These are phyloP conservation scores for Suhomyces taliae DNA, from an alignment of 1,139 yeast species.

Conservation along the genomic window DNA sequence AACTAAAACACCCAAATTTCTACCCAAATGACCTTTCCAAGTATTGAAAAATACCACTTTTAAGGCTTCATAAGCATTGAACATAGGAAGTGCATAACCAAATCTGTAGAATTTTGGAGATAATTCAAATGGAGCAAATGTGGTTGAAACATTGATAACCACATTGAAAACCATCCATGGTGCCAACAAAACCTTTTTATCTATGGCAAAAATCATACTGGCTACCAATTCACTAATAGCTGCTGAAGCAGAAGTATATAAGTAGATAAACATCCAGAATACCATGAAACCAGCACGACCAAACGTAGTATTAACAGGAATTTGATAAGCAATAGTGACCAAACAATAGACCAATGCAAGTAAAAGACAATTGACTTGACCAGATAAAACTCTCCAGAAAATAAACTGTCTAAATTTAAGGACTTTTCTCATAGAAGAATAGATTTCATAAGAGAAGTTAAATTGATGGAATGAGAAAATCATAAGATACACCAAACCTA, in stretches of 20 bases:
- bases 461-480: constrained; percentile 37
- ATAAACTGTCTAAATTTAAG: constrained; percentile 47
- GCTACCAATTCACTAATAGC: constrained; percentile 64
- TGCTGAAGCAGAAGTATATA: constrained; percentile 62
- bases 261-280: constrained; percentile 61
- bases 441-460: constrained; percentile 26
- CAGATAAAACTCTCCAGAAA: constrained; percentile 48
- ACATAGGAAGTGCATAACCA: constrained; percentile 68
- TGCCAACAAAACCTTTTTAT: constrained; percentile 51
- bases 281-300: constrained; percentile 65
- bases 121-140: constrained; percentile 59
- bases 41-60: constrained; percentile 59
- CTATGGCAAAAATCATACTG: constrained; percentile 41
- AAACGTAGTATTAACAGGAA: constrained; percentile 51
- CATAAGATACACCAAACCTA: constrained; percentile 36
- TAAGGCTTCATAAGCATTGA: constrained; percentile 55
- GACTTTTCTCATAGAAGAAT: constrained; percentile 22
- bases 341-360: constrained; percentile 56
- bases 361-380: constrained; percentile 50
- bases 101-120: constrained; percentile 54
- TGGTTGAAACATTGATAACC: constrained; percentile 57
- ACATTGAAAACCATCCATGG: constrained; percentile 66
- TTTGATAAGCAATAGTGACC: constrained; percentile 61
- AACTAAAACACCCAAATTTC: constrained; percentile 55
- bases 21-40: constrained; percentile 56